Conservation (phyloP, 2,329 filamentous ascomycete genomes). For the Coccinonectria pachysandricola region DNA sequence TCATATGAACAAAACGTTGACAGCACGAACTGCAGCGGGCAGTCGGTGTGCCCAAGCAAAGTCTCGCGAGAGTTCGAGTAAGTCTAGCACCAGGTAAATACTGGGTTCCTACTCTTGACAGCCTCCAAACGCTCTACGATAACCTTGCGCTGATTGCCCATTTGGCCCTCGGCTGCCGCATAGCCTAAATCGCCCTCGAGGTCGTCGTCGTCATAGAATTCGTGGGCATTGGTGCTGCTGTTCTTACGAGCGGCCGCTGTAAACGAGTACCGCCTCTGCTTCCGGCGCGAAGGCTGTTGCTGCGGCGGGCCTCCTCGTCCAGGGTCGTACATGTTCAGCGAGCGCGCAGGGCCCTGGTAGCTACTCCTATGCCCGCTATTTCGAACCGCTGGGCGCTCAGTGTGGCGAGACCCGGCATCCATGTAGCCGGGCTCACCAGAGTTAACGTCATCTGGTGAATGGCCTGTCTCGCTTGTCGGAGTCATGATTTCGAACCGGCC, state of each 20-base stretch:
- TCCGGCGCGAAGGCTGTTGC: slow-evolving; percentile 26
- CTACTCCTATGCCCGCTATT: slow-evolving; percentile 20
- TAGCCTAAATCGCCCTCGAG: slow-evolving; percentile 90
- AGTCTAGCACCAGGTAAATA: slow-evolving; percentile 95
- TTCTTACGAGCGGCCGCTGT: slow-evolving; percentile 36
- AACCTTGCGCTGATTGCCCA: slow-evolving; percentile 82
- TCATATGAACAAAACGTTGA: no score
- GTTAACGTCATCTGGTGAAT: slow-evolving; percentile 27
- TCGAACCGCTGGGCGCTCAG: slow-evolving; percentile 13
- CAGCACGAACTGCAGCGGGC: no score
- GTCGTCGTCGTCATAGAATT: slow-evolving; percentile 57
- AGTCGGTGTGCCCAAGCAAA: no score
- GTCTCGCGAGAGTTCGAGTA: no score
- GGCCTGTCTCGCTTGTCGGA: slow-evolving; percentile 30
- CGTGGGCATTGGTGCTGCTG: slow-evolving; percentile 42
- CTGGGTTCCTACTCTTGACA: slow-evolving; percentile 88
- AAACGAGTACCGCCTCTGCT: slow-evolving; percentile 45
- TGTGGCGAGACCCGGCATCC: slow-evolving; percentile 7
- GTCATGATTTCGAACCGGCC: slow-evolving; percentile 61
- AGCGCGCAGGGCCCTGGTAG: slow-evolving; percentile 31
- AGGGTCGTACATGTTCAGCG: slow-evolving; percentile 35
- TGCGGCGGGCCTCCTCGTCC: slow-evolving; percentile 32
- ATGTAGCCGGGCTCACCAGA: slow-evolving; percentile 12
- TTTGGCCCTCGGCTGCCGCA: slow-evolving; percentile 86
- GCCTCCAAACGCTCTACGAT: slow-evolving; percentile 95